Conservation (phyloP, 2,329 filamentous ascomycete genomes). For the Claviceps maximensis region DNA sequence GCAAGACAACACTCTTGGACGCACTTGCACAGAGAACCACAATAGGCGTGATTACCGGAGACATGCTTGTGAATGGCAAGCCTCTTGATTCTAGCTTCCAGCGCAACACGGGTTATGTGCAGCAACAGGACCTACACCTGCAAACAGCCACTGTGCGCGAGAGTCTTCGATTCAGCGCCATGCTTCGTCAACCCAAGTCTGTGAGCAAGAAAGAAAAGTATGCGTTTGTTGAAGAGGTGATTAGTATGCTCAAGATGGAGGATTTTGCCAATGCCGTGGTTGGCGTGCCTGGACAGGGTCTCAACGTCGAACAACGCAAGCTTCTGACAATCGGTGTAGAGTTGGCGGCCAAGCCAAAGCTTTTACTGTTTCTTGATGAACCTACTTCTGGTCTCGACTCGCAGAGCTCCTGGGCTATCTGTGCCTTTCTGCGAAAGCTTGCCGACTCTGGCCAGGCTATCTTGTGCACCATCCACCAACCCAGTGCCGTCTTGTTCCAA, state of each 20-base stretch:
- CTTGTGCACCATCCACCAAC: constrained; percentile 43
- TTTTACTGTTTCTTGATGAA: constrained; percentile 50
- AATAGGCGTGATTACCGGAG: constrained; percentile 50
- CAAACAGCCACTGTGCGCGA: constrained; percentile 42
- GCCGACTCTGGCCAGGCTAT: constrained; percentile 40
- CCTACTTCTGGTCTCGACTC: constrained; percentile 49
- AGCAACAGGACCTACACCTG: constrained; percentile 50
- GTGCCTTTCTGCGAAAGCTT: constrained; percentile 47
- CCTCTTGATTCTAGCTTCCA: constrained; percentile 45
- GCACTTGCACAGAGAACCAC: constrained; percentile 35
- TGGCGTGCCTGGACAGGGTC: constrained; percentile 45
- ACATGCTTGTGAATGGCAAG: constrained; percentile 52
- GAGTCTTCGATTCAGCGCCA: constrained; percentile 40
- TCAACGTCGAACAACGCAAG: constrained; percentile 50
- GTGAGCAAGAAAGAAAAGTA: constrained; percentile 45
- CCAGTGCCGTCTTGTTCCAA: constrained; percentile 38
- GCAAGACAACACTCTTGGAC: constrained; percentile 31
- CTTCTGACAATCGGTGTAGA: constrained; percentile 49
- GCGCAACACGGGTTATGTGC: constrained; percentile 53
- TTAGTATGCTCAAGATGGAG: constrained; percentile 52
- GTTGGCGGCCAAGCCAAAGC: constrained; percentile 40
- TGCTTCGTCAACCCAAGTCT: constrained; percentile 40
- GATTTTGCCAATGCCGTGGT: constrained; percentile 55
- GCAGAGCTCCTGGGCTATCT: constrained; percentile 51
- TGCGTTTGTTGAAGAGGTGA: constrained; percentile 49